phyloP scores from a whole-genome alignment of 768 basidiomycete species.

The Boletus rufocinnamomeus region DNA sequence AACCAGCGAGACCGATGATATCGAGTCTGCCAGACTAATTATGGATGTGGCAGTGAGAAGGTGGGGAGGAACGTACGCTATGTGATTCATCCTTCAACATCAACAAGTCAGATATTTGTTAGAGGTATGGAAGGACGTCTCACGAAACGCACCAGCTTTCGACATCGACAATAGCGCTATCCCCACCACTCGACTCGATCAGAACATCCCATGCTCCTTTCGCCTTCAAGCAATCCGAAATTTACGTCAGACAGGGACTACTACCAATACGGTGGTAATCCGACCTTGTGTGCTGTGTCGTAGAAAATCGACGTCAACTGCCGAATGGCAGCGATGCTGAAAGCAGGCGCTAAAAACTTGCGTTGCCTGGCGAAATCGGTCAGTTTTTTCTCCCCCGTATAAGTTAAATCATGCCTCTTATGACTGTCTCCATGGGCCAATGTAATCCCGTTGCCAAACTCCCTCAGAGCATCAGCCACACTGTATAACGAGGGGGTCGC shows the following conservation, averaged over 20 bases:
- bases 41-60: neutral
- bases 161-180: neutral
- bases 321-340: too few relatives aligned
- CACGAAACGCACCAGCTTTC: neutral
- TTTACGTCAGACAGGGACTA: neutral
- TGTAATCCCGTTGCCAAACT: neutral
- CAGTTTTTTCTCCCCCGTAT: neutral
- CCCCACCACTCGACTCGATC: neutral
- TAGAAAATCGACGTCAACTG: too few relatives aligned
- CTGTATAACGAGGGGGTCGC: too few relatives aligned
- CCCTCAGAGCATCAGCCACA: neutral
- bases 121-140: accelerated
- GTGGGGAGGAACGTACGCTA: neutral
- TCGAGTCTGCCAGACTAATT: neutral
- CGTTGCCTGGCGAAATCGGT: neutral
- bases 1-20: neutral
- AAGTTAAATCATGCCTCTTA: neutral
- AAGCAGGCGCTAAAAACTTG: neutral
- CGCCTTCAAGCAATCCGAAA: neutral
- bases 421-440: neutral
- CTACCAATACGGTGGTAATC: too few relatives aligned
- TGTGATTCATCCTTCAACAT: neutral
- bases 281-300: too few relatives aligned
- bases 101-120: neutral
- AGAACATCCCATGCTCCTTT: neutral